phyloP scores from a whole-genome alignment of 2,329 filamentous ascomycete species.

The Epichloe scottii region DNA sequence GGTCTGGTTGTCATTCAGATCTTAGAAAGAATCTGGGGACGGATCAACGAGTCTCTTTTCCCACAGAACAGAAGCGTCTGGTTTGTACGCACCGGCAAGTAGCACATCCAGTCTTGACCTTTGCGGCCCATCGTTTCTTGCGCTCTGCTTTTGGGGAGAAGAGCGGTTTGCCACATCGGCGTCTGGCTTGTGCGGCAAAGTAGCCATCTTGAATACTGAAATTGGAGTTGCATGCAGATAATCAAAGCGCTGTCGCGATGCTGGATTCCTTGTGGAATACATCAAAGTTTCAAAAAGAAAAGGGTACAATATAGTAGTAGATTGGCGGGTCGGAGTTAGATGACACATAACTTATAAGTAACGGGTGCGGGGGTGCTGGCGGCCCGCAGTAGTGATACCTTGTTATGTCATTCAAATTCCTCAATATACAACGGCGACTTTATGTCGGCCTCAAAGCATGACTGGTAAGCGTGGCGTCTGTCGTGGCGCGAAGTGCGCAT shows the following conservation, averaged over 20 bases:
- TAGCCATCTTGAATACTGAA: background rate
- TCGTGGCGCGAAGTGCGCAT: background rate
- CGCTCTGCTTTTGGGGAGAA: background rate
- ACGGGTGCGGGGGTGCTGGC: background rate
- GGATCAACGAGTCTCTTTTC: background rate
- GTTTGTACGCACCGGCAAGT: conserved; percentile 4
- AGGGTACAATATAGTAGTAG: background rate
- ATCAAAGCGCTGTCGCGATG: background rate
- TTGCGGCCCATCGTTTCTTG: conserved; percentile 4
- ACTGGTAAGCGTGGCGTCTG: background rate
- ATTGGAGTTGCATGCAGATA: background rate
- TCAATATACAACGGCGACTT: too few relatives aligned
- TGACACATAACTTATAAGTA: background rate
- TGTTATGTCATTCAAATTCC: background rate
- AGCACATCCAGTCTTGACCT: conserved; percentile 6
- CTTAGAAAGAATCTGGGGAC: background rate
- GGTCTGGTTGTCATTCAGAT: background rate
- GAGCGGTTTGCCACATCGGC: background rate
- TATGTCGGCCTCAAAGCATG: background rate
- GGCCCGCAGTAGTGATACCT: background rate
- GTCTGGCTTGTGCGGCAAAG: background rate
- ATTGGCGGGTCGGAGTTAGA: too few relatives aligned
- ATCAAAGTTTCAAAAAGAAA: background rate
- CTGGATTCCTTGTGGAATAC: background rate
- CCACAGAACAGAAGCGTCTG: background rate